Evolutionary conservation across 2,329 filamentous ascomycete species (phyloP).

Genomic region (Dryadomyces quercus-mongolicae): DNA sequence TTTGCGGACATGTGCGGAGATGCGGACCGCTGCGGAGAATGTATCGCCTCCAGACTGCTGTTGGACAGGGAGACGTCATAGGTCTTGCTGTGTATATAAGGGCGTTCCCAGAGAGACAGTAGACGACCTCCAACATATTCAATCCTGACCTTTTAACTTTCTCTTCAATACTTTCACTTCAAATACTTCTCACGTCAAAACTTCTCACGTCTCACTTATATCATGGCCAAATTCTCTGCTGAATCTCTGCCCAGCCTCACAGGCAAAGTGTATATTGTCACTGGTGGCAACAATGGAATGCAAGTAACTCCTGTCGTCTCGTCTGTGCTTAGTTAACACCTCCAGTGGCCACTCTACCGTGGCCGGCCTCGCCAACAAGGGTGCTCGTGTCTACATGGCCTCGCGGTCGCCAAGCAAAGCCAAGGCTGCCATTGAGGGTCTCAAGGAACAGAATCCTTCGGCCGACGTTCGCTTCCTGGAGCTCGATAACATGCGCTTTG

Average conservation of each 20-base stretch:
- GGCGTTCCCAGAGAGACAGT: no score
- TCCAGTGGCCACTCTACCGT: slow-evolving; percentile 23
- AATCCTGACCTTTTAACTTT: background rate
- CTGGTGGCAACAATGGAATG: slow-evolving; percentile 33
- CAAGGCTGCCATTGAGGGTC: slow-evolving; percentile 18
- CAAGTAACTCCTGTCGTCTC: slow-evolving; percentile 14
- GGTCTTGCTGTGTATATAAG: background rate
- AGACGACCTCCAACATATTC: no score
- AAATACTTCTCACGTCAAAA: no score
- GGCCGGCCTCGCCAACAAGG: slow-evolving; percentile 21
- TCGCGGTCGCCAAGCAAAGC: slow-evolving; percentile 23
- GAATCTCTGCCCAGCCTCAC: slow-evolving; percentile 28
- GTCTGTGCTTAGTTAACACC: background rate
- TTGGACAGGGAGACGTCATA: background rate
- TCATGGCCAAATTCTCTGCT: slow-evolving; percentile 23
- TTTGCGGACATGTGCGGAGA: slow-evolving; percentile 4
- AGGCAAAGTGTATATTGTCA: slow-evolving; percentile 31
- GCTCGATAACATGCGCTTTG: slow-evolving; percentile 23
- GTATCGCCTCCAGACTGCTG: background rate
- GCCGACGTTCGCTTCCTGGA: slow-evolving; percentile 21
- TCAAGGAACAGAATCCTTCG: slow-evolving; percentile 19
- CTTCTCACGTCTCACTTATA: no score
- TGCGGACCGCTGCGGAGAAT: background rate
- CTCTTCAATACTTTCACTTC: no score
- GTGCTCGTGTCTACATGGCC: slow-evolving; percentile 28